phyloP scores from a whole-genome alignment of 257 asterid genomes.

The Ocimum tenuiflorum region DNA sequence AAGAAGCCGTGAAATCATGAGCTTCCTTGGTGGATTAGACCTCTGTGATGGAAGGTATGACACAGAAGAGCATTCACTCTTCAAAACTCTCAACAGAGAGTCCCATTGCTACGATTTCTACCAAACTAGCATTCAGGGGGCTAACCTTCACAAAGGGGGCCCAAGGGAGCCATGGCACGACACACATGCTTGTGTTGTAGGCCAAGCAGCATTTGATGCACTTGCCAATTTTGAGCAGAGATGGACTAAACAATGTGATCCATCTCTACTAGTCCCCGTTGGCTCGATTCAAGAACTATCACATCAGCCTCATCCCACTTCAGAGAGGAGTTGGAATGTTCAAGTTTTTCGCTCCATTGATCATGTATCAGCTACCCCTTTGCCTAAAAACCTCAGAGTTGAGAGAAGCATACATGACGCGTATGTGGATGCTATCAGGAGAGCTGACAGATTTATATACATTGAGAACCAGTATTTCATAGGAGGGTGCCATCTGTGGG shows the following conservation, averaged over 20 bases:
- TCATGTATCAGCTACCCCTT: slow-evolving; percentile 52
- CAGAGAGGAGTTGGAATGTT: slow-evolving; percentile 53
- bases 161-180: slow-evolving; percentile 98
- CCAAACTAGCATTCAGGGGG: slow-evolving; percentile 75
- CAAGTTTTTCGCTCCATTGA: slow-evolving; percentile 85
- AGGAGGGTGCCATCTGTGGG: slow-evolving; percentile 90
- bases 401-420: slow-evolving; percentile 81
- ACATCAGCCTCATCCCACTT: slow-evolving; percentile 25
- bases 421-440: slow-evolving; percentile 75
- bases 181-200: slow-evolving; percentile 63
- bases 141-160: slow-evolving; percentile 79
- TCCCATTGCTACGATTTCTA: slow-evolving; percentile 74
- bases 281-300: slow-evolving; percentile 50
- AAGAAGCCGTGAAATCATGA: slow-evolving; percentile 53
- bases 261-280: slow-evolving; percentile 42
- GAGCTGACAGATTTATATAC: slow-evolving; percentile 68
- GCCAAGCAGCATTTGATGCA: slow-evolving; percentile 65
- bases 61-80: slow-evolving; percentile 71
- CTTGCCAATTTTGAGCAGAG: slow-evolving; percentile 78
- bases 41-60: slow-evolving; percentile 92
- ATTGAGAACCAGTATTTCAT: slow-evolving; percentile 84
- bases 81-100: slow-evolving; percentile 62
- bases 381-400: slow-evolving; percentile 33
- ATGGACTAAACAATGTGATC: slow-evolving; percentile 78
- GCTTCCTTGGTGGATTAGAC: slow-evolving; percentile 82